These are phyloP conservation scores for Chlamydomonas sp. DNA, from an alignment of 139 green algal species.

Conservation along the genomic window DNA sequence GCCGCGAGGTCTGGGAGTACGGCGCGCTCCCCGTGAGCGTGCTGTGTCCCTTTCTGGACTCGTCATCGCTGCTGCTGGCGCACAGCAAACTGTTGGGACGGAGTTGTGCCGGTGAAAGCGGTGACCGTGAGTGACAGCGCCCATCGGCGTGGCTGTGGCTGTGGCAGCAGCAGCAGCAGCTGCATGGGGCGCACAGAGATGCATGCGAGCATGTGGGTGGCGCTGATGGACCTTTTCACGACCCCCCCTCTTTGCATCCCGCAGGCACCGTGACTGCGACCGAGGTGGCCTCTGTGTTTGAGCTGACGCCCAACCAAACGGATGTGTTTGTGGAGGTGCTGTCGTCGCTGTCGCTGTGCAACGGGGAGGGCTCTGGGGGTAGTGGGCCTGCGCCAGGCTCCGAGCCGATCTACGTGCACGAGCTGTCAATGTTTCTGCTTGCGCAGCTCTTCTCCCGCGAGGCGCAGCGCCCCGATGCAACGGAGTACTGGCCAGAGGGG, in stretches of 20 bases:
- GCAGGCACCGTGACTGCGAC: slow-evolving; percentile 24
- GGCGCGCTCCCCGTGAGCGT: slow-evolving; percentile 30
- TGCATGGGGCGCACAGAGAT: no score
- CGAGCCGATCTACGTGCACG: slow-evolving; percentile 41
- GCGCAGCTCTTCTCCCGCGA: slow-evolving; percentile 60
- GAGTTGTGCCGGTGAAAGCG: slow-evolving; percentile 11
- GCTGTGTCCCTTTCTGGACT: slow-evolving; percentile 39
- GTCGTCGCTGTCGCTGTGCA: slow-evolving; percentile 15
- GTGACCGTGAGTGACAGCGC: slow-evolving; percentile 31
- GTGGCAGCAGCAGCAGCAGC: no score
- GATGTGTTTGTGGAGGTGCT: slow-evolving; percentile 32
- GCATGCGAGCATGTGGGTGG: not conserved
- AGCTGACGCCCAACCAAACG: slow-evolving; percentile 29
- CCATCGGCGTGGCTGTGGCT: not conserved
- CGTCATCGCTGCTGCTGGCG: slow-evolving; percentile 15
- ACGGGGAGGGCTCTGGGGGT: not conserved
- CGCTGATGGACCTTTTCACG: not conserved
- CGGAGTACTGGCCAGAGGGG: slow-evolving; percentile 71
- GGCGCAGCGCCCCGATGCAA: slow-evolving; percentile 46
- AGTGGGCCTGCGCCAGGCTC: not conserved
- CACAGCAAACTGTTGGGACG: slow-evolving; percentile 26
- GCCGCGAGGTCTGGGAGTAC: slow-evolving; percentile 39
- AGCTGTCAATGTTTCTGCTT: slow-evolving; percentile 64
- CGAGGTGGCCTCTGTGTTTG: slow-evolving; percentile 24
- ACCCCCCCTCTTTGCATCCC: not conserved